A percentile compares a stretch with the other conserved stretches of the same genome.
Evolutionary conservation across 2,329 filamentous ascomycete species (phyloP).

Genomic region (Aspergillus pseudotamarii): DNA sequence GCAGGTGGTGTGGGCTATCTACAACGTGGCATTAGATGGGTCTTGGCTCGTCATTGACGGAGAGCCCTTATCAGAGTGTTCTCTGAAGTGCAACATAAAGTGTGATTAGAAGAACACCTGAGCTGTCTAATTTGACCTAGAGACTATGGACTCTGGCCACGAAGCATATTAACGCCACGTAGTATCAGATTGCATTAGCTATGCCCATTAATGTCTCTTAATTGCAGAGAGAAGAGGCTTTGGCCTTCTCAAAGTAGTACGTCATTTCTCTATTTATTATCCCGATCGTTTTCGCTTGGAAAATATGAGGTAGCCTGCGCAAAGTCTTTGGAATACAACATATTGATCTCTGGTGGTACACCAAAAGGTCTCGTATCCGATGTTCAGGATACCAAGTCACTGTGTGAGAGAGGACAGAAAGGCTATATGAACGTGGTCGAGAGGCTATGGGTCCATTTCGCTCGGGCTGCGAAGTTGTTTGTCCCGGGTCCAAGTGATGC

Average conservation of each 20-base stretch:
- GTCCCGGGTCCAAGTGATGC: not conserved
- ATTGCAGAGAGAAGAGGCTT: no score
- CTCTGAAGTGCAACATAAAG: not conserved
- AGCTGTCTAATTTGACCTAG: not conserved
- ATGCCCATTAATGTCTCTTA: no score
- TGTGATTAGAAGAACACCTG: not conserved
- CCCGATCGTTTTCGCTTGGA: no score
- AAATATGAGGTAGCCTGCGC: no score
- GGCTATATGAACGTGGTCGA: not conserved
- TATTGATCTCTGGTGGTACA: not conserved
- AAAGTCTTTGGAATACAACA: no score
- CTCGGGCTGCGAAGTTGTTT: not conserved
- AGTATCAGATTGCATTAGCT: no score
- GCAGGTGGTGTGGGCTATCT: not conserved
- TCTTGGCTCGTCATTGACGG: not conserved
- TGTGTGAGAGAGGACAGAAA: not conserved
- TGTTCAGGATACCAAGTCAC: not conserved
- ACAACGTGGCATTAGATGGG: not conserved
- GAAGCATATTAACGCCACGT: not conserved
- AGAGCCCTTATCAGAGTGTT: not conserved
- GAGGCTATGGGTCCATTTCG: not conserved
- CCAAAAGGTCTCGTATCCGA: not conserved
- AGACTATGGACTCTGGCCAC: not conserved
- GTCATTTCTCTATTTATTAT: not conserved
- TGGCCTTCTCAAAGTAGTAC: not conserved